phyloP scores from a whole-genome alignment of 1,284 basidiomycete species.

The Ceratobasidium sp. region DNA sequence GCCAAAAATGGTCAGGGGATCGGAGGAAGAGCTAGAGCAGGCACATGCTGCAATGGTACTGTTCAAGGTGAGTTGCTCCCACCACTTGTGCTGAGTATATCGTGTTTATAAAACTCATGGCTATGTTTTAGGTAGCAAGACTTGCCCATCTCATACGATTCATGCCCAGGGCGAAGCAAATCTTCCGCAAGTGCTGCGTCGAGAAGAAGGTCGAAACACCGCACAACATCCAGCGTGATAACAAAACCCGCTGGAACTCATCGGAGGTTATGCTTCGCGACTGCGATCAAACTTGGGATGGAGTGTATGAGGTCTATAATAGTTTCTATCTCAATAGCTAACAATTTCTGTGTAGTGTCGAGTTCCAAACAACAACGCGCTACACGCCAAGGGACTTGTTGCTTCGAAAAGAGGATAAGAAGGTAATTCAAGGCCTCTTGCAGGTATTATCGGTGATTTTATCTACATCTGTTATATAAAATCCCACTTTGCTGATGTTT shows the following conservation, averaged over 20 bases:
- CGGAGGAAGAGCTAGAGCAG: background rate
- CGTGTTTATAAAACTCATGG: too few relatives aligned
- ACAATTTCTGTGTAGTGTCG: too few relatives aligned
- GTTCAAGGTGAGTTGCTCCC: background rate
- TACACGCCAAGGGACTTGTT: too few relatives aligned
- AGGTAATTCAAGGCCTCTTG: too few relatives aligned
- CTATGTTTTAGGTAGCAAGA: background rate
- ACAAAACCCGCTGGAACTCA: slow-evolving; percentile 5
- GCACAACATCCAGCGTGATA: slow-evolving; percentile 4
- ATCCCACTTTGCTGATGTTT: too few relatives aligned
- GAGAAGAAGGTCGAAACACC: background rate
- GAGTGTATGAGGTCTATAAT: too few relatives aligned
- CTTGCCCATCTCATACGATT: background rate
- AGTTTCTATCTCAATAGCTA: too few relatives aligned
- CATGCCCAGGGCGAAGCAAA: background rate
- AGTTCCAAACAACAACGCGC: too few relatives aligned
- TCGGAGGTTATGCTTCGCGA: background rate
- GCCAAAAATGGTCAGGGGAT: background rate
- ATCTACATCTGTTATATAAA: too few relatives aligned
- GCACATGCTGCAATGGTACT: background rate
- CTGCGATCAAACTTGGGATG: background rate
- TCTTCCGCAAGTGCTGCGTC: background rate
- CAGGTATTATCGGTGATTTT: too few relatives aligned
- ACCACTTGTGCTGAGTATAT: too few relatives aligned
- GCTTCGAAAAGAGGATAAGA: too few relatives aligned